Evolutionary conservation across 495 filamentous ascomycete genomes (phyloP).

Genomic region (Lepidopterella palustris): DNA sequence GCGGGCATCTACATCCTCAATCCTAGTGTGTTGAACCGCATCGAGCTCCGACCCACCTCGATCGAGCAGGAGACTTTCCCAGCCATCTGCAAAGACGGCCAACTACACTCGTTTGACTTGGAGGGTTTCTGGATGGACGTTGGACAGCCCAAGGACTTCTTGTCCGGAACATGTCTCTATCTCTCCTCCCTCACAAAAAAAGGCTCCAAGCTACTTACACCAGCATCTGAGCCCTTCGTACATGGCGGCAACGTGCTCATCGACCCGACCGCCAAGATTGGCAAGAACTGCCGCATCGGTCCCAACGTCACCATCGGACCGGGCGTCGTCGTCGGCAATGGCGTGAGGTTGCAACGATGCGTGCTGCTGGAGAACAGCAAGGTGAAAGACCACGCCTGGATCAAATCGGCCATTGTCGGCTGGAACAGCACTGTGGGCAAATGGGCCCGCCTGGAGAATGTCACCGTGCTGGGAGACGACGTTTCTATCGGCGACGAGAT

Average conservation of each 20-base stretch:
- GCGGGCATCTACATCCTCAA: conserved; percentile 99
- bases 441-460: conserved; percentile 97
- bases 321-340: conserved; percentile 90
- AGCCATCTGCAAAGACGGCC: conserved; percentile 80
- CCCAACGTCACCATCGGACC: conserved; percentile 97
- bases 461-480: conserved; percentile 94
- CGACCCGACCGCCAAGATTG: conserved; percentile 91
- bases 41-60: conserved; percentile 95
- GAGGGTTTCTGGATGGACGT: conserved; percentile 99
- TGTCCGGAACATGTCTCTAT: conserved; percentile 94
- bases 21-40: conserved; percentile 79
- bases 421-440: conserved; percentile 96
- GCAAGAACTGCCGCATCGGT: conserved; percentile 96
- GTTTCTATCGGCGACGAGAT: conserved; percentile 99
- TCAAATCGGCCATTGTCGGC: conserved; percentile 98
- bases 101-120: conserved; percentile 95
- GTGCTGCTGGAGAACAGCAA: conserved; percentile 84
- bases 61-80: conserved; percentile 99
- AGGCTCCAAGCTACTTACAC: conserved; percentile 75
- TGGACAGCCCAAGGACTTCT: conserved; percentile 97
- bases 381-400: conserved; percentile 98
- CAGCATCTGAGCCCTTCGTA: conserved; percentile 71
- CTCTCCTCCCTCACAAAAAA: conserved; percentile 90
- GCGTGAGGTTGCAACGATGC: conserved; percentile 89
- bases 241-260: conserved; percentile 96